A percentile compares a stretch with the other conserved stretches of the same genome.
Evolutionary conservation across 139 green algal genomes (phyloP).

Genomic region (Picochlorum sp.): DNA sequence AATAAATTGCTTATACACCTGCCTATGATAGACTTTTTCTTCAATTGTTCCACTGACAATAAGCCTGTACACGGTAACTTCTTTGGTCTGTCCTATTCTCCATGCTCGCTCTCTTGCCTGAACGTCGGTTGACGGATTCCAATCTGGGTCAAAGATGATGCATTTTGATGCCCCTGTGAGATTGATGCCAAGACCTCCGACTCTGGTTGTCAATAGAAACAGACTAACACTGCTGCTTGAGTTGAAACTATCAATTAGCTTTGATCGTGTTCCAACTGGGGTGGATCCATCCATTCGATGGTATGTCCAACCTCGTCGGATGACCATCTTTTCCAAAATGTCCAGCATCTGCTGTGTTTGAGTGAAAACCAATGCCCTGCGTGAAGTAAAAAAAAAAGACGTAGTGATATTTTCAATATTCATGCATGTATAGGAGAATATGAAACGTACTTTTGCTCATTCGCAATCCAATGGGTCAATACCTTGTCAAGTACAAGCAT

Average conservation of each 20-base stretch:
- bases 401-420: too few relatives aligned
- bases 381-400: background rate
- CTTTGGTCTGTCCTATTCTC: conserved; percentile 86
- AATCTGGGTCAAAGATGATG: conserved; percentile 96
- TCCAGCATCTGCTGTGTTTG: conserved; percentile 99
- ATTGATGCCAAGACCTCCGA: conserved; percentile 95
- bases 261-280: conserved; percentile 46
- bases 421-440: background rate
- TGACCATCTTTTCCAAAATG: conserved; percentile 77
- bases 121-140: conserved; percentile 89
- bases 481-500: conserved; percentile 64
- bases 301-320: conserved; percentile 25
- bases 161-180: conserved; percentile 89
- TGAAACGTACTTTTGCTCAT: conserved; percentile 7
- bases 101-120: conserved; percentile 91
- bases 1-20: conserved; percentile 49
- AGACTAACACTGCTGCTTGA: conserved; percentile 60
- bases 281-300: conserved; percentile 93
- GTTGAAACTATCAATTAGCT: conserved; percentile 86
- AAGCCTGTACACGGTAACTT: conserved; percentile 90
- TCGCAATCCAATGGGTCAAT: conserved; percentile 63
- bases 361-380: conserved; percentile 62
- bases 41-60: conserved; percentile 95
- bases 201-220: conserved; percentile 94
- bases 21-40: conserved; percentile 94